Percentiles rank a stretch among this genome's conserved stretches.
Evolutionary conservation across 805 yeast species (phyloP).

Genomic region (Hanseniaspora thailandica): DNA sequence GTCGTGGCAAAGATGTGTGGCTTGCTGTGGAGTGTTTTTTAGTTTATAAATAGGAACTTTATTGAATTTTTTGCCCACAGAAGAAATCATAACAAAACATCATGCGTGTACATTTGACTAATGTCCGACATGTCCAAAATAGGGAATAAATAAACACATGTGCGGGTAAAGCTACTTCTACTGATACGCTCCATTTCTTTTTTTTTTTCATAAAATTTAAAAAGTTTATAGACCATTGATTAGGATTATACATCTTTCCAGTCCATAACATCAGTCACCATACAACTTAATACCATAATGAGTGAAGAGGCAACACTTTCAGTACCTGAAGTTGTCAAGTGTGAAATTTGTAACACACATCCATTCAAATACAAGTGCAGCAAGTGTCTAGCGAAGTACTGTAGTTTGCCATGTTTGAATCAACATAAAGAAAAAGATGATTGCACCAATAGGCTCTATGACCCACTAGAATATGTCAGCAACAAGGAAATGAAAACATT

Average conservation of each 20-base stretch:
- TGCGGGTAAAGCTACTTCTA: not conserved
- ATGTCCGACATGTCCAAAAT: not conserved
- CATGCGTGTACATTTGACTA: too few relatives aligned
- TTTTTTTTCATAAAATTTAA: not conserved
- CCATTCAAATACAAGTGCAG: constrained; percentile 67
- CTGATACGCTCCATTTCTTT: not conserved
- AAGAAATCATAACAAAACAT: too few relatives aligned
- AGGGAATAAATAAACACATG: not conserved
- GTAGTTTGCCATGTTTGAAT: constrained; percentile 60
- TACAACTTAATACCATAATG: not conserved
- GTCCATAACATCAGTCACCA: not conserved
- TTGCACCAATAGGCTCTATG: constrained; percentile 54
- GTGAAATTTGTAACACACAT: constrained; percentile 37
- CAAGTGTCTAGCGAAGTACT: constrained; percentile 53
- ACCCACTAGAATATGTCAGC: constrained; percentile 47
- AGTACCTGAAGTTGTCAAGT: constrained; percentile 18
- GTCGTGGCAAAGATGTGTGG: too few relatives aligned
- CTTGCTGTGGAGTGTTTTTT: too few relatives aligned
- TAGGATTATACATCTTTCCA: too few relatives aligned
- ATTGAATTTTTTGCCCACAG: too few relatives aligned
- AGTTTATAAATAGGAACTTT: too few relatives aligned
- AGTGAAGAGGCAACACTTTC: not conserved
- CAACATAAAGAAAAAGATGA: constrained; percentile 49
- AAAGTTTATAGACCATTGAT: too few relatives aligned
- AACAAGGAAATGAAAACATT: constrained; percentile 3